A percentile compares a stretch with the other conserved stretches of the same genome.
Evolutionary conservation across 2,329 filamentous ascomycete genomes (phyloP).

Genomic region (Coniochaeta ligniaria): DNA sequence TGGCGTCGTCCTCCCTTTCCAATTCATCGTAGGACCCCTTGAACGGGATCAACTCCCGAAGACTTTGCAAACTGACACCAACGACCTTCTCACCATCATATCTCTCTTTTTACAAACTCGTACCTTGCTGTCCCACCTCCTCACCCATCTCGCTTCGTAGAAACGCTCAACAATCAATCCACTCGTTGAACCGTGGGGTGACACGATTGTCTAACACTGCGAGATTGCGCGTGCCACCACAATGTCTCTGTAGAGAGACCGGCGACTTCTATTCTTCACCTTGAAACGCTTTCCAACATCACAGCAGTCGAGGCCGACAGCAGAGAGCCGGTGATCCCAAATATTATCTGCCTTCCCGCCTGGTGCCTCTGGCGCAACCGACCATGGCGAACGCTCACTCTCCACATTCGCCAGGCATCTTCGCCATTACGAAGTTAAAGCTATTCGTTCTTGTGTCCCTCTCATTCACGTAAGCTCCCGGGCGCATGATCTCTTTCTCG

Average conservation of each 20-base stretch:
- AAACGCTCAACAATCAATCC: neutral
- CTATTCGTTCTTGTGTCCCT: constrained; percentile 27
- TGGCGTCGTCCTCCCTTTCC: neutral
- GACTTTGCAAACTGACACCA: neutral
- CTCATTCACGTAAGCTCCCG: constrained; percentile 24
- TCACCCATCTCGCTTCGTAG: neutral
- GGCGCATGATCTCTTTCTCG: neutral
- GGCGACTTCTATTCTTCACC: neutral
- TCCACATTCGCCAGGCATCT: constrained; percentile 11
- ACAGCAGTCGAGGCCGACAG: neutral
- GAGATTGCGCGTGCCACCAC: neutral
- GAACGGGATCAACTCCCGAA: neutral
- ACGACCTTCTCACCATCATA: neutral
- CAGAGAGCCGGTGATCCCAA: neutral
- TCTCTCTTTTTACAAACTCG: neutral
- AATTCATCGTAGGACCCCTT: neutral
- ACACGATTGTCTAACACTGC: neutral
- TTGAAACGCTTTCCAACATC: neutral
- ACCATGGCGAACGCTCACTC: constrained; percentile 12
- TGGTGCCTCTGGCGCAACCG: neutral
- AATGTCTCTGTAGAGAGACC: neutral
- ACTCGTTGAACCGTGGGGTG: neutral
- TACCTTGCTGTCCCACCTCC: neutral
- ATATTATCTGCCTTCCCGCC: neutral
- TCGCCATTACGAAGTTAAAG: constrained; percentile 26